Base-by-base conservation (phyloP, 2,329 filamentous ascomycete genomes). In the Colletotrichum truncatum region DNA sequence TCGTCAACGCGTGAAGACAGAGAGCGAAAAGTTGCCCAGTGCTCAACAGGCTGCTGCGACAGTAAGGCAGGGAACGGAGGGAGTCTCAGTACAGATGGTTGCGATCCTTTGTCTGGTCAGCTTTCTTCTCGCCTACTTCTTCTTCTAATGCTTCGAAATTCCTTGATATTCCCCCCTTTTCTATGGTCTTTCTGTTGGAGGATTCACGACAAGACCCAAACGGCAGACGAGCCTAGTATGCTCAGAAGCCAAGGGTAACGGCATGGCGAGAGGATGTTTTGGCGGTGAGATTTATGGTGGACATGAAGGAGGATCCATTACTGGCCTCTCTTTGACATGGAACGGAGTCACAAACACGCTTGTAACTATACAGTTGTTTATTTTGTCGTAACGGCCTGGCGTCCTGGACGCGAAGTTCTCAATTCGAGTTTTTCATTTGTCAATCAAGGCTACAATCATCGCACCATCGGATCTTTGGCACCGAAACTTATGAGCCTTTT, bases 101-200 rank as follows among this genome's bases (percentile, higher is more conserved):
- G 95, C 96, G 21, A 83, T 89, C 21, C 82, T 99, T 43, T 98
- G 94, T 76, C 83, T 99, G 73, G 73, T 97, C 69, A 94, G 93
- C 83, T 99, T 99, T 82, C 80, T 99, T 75, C 87, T 98, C 72
- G 96, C 94, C 59, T 99, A 98, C 81, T 88, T 98, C 79, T 94
- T 99, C 84, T 99, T 99, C 80, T 99, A 89, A 85, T 67, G 70
- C 28, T 3, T 48, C 36, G 48, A 34, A 30, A 26, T 55, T 30
- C 18, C 41, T n/a, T 32, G 34, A 39, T 46, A 56, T 49, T 54
- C 30, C 34, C 43, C n/a, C 43, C 6, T 56, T 64, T 57, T 66
- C 28, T 51, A 43, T 9, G 63, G 54, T n/a, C 28, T 51, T 55
- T 63, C 36, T 45, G 30, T 21, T 38, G 51, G 58, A 63, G 58